These are phyloP conservation scores for Microdochium paspali DNA, from an alignment of 2,329 filamentous ascomycete species.

Conservation along the genomic window DNA sequence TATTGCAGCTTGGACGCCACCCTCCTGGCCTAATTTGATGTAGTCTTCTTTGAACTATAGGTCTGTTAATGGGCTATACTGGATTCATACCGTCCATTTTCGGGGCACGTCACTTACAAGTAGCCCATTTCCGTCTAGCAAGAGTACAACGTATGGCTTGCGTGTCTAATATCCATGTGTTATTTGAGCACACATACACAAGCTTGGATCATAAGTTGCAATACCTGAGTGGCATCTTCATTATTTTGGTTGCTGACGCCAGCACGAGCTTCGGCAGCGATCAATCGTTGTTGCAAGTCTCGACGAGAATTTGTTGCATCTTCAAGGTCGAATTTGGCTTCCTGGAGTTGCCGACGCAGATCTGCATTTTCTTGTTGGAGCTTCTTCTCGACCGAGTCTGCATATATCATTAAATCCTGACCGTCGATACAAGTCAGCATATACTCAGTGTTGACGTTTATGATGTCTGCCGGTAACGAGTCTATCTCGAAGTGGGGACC, in stretches of 20 bases:
- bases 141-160: constrained; percentile 49
- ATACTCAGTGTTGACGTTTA: not conserved
- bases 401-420: constrained; percentile 38
- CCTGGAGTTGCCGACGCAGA: constrained; percentile 29
- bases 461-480: not conserved
- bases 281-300: constrained; percentile 38
- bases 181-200: constrained; percentile 4
- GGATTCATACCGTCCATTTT: not conserved
- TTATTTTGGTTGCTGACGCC: constrained; percentile 24
- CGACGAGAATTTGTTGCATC: constrained; percentile 37
- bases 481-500: not conserved
- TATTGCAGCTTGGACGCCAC: constrained; percentile 42
- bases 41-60: constrained; percentile 47
- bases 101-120: constrained; percentile 31
- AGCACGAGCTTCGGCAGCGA: constrained; percentile 25
- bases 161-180: constrained; percentile 27
- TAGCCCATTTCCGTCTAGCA: constrained; percentile 56
- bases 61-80: not conserved
- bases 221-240: constrained; percentile 37
- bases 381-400: constrained; percentile 30
- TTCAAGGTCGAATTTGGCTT: constrained; percentile 38
- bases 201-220: constrained; percentile 3
- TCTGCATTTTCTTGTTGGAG: constrained; percentile 33
- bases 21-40: constrained; percentile 43
- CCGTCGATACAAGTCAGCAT: not conserved